Evolutionary conservation across 164 flowering plant genomes (phyloP).

Genomic region (Akebia trifoliata): DNA sequence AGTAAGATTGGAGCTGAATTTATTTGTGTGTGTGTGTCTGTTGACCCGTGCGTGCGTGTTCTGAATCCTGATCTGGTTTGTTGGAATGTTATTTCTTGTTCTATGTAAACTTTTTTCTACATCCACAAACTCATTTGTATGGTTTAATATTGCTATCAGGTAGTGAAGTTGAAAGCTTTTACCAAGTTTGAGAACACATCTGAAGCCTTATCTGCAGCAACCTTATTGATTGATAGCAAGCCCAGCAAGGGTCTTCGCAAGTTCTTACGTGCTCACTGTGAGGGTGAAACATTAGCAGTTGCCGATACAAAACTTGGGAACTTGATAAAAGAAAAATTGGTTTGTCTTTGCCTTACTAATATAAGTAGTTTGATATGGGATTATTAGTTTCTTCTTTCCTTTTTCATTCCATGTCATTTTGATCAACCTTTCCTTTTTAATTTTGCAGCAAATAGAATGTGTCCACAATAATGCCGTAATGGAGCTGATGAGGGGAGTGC

Average conservation of each 20-base stretch:
- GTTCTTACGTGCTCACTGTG: conserved; percentile 74
- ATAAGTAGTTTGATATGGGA: neutral
- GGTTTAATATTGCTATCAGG: conserved; percentile 28
- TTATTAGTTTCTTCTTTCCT: neutral
- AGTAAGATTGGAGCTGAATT: too few relatives aligned
- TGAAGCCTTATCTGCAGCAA: conserved; percentile 73
- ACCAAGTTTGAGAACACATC: conserved; percentile 86
- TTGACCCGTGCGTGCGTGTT: too few relatives aligned
- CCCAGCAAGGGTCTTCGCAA: conserved; percentile 87
- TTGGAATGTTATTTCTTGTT: neutral
- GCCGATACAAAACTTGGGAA: conserved; percentile 92
- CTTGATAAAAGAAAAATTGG: conserved; percentile 83
- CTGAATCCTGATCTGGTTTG: too few relatives aligned
- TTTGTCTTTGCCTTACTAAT: conserved; percentile 12
- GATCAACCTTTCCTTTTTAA: neutral
- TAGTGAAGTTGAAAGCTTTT: conserved; percentile 90
- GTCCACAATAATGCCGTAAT: conserved; percentile 75
- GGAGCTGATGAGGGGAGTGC: conserved; percentile 94
- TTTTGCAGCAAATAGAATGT: conserved; percentile 63
- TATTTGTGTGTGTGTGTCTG: too few relatives aligned
- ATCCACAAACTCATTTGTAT: neutral
- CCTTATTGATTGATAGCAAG: conserved; percentile 66
- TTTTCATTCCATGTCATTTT: neutral
- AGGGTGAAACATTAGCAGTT: conserved; percentile 73
- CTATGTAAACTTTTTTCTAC: neutral